Conservation (phyloP, 2,329 filamentous ascomycete genomes). For the Escovopsis weberi region DNA sequence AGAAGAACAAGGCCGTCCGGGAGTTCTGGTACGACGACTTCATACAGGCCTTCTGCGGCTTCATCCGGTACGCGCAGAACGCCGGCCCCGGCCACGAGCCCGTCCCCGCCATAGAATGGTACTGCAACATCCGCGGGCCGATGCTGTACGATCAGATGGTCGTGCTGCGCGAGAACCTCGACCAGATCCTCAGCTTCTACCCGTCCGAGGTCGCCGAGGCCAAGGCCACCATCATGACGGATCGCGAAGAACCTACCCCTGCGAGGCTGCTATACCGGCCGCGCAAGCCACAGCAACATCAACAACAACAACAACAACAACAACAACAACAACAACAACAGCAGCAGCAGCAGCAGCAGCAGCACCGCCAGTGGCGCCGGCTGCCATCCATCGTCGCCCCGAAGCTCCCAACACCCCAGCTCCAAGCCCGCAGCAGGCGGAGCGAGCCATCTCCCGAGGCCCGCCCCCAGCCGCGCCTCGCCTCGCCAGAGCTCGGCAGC, state of each 20-base stretch:
- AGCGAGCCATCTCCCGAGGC: not conserved
- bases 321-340: not conserved
- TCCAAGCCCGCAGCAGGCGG: too few species aligned
- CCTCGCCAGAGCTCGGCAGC: constrained; percentile 3
- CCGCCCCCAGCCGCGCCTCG: not conserved
- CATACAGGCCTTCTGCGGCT: constrained; percentile 29
- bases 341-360: not conserved
- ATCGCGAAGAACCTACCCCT: not conserved
- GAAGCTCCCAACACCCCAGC: too few species aligned
- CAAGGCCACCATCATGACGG: constrained; percentile 6
- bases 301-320: not conserved
- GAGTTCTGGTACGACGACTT: constrained; percentile 39
- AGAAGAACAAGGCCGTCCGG: constrained; percentile 19
- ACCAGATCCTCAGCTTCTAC: constrained; percentile 19
- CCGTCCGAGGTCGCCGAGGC: constrained; percentile 15
- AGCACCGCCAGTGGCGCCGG: not conserved
- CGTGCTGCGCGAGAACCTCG: constrained; percentile 22
- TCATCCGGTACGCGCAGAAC: constrained; percentile 24
- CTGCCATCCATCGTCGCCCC: too few species aligned
- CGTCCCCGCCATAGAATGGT: constrained; percentile 29
- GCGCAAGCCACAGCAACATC: too few species aligned
- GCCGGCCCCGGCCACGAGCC: constrained; percentile 12
- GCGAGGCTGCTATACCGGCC: too few species aligned
- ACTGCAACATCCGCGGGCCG: constrained; percentile 15
- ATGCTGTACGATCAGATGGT: constrained; percentile 18